These are phyloP conservation scores for Corynascus novoguineensis DNA, from an alignment of 495 filamentous ascomycete genomes.

Conservation along the genomic window DNA sequence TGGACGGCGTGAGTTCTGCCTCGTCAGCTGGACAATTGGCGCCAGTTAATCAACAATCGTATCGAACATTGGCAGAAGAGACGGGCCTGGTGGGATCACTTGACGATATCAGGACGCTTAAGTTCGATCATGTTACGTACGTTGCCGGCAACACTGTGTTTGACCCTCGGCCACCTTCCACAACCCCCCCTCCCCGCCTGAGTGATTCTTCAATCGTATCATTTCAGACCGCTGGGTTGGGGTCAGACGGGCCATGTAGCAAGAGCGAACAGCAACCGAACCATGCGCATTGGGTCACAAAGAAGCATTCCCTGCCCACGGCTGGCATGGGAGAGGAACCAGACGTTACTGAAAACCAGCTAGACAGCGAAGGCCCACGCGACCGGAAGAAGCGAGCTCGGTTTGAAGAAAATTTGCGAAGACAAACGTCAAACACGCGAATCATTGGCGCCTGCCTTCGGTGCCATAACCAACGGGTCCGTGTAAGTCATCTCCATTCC, in stretches of 20 bases:
- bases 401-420: conserved; percentile 20
- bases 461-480: conserved; percentile 40
- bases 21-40: background rate
- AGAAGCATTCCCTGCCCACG: background rate
- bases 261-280: background rate
- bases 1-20: background rate
- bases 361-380: background rate
- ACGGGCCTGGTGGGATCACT: background rate
- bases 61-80: background rate
- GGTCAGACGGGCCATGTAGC: background rate
- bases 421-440: conserved; percentile 33
- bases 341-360: background rate
- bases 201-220: background rate
- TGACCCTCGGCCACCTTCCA: background rate
- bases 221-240: background rate
- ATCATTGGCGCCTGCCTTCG: conserved; percentile 40
- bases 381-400: conserved; percentile 14
- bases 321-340: background rate
- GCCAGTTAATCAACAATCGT: background rate
- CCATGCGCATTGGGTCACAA: background rate
- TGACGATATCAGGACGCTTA: background rate
- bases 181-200: background rate
- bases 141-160: background rate
- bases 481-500: conserved; percentile 29
- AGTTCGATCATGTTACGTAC: background rate